These are phyloP conservation scores for Akebia trifoliata DNA, from an alignment of 164 flowering plant genomes.

Conservation along the genomic window DNA sequence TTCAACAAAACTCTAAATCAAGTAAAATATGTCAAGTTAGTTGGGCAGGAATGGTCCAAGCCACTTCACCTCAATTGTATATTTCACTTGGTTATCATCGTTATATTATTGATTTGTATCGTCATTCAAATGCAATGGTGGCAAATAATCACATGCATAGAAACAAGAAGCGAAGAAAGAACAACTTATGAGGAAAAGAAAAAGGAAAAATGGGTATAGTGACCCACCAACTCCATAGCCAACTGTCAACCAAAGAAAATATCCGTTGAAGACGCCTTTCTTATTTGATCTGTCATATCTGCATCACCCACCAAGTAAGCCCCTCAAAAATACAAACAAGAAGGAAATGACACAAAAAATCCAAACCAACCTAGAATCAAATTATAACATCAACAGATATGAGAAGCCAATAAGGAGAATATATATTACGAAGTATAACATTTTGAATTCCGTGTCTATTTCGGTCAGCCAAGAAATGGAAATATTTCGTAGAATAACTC, in stretches of 20 bases:
- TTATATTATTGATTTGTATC: not conserved
- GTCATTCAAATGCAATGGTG: not conserved
- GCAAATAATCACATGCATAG: not conserved
- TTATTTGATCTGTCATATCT: constrained; percentile 78
- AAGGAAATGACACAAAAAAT: no score
- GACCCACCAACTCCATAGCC: constrained; percentile 86
- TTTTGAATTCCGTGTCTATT: no score
- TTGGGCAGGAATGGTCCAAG: constrained; percentile 4
- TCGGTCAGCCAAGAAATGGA: no score
- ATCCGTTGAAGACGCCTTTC: constrained; percentile 56
- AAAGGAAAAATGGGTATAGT: constrained; percentile 1
- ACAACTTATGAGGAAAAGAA: not conserved
- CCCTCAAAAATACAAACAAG: not conserved
- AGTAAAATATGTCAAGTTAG: not conserved
- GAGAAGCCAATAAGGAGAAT: no score
- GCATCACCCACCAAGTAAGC: constrained; percentile 22
- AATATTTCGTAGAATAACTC: no score
- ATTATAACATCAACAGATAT: not conserved
- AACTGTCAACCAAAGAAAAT: constrained; percentile 67
- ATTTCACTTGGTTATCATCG: not conserved
- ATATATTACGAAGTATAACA: no score
- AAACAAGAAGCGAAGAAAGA: not conserved
- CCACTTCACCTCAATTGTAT: not conserved
- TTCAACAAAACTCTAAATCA: not conserved
- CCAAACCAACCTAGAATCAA: not conserved